Base-by-base conservation (phyloP, 305 asterid species). In the Fraxinus velutina region DNA sequence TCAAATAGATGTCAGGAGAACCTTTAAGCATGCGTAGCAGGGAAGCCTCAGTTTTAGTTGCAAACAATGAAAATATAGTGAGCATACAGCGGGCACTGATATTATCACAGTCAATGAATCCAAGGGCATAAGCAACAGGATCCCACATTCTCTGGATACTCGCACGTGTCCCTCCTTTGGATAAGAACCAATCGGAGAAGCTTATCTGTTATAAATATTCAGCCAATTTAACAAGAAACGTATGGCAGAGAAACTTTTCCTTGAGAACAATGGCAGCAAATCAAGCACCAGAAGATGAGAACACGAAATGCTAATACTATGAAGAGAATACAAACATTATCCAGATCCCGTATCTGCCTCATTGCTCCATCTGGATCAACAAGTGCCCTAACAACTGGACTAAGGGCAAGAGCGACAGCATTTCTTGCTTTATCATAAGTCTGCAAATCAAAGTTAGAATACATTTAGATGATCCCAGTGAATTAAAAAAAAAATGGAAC, bases 121-220 rank as follows among this genome's bases (percentile, higher is more conserved):
- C 99, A 77, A 96, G 92, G 83, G 99, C 99, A 93, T 96, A 96
- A 77, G 99, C 98, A 81, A 96, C 99, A 83, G 98, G 98, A 83
- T 96, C 99, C 99, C 99, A 96, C 98, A 96, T 94, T 86, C 96
- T 93, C 90, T 91, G 98, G 81, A 96, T 94, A 81, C 99, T 96
- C 86, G 78, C 73, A 21, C 98, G 98, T 13, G 99, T 94, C 33
- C 99, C 99, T 5, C 99, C 99, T 91, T 88, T 96, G 82, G 99
- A 93, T 84, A 96, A 83, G 92, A 96, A 96, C 99, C 99, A 96
- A 34, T 94, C 92, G 2, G 99, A 93, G 90, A 93, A 96, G 94
- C 98, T 93, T 76, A 94, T 78, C 99, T 96, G 94, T 84, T 36
- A 52, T 29, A 84, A 81, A 44, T 75, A 68, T 21, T 72, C 42